Evolutionary conservation across 176 grass and related monocot genomes (phyloP), one percentile per base, ranked within the genome.

Genomic region (Tuctoria greenei): DNA sequence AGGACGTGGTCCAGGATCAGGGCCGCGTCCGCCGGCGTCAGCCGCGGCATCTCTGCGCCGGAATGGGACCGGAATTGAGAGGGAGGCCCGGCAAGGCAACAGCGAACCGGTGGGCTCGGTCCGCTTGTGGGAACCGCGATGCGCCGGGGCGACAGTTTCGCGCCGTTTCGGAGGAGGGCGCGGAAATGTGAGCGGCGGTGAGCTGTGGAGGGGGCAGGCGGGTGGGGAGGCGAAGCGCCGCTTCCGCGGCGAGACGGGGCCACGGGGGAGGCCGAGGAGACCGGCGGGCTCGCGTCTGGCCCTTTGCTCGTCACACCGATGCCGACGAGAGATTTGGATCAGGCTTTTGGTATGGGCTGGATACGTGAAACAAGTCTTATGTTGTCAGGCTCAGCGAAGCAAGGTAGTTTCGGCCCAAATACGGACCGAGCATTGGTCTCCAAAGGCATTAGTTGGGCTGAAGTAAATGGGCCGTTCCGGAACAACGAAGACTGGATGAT

Each of bases 1-100:
- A 82, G 43, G 59, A 77, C 73, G 50, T 87, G 85, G 59, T 87
- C 85, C 28, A 87, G 73, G n/a, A 87, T 28, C 13, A 87, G 85
- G 1, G 66, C 66, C 47, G 73, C 73, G 79, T 77, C 85, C 17
- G 18, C 67, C 31, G 79, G 13, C 72, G 73, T 51, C 60, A 82
- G 16, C 47, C 5, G 66, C 67, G 85, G 79, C 85, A 87, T 86
- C 37, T 28, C 61, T 41, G 20, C 24, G 40, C 41, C 23, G 66
- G 17, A 7, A 8, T 52, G 2, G 49, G 20, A 51, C 15, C 47
- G 26, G 73, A 13, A 72, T 65, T 57, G 71, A 41, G 12, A 40
- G 72, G n/a, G 42, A 18, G n/a, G 3, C 16, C 15, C 24, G 42
- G 39, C 39, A 7, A 44, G 42, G 39, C 39, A 7, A 44, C 50